A percentile compares a stretch with the other conserved stretches of the same genome.
Evolutionary conservation across 768 basidiomycete genomes (phyloP).

Genomic region (Tulasnella sp.): DNA sequence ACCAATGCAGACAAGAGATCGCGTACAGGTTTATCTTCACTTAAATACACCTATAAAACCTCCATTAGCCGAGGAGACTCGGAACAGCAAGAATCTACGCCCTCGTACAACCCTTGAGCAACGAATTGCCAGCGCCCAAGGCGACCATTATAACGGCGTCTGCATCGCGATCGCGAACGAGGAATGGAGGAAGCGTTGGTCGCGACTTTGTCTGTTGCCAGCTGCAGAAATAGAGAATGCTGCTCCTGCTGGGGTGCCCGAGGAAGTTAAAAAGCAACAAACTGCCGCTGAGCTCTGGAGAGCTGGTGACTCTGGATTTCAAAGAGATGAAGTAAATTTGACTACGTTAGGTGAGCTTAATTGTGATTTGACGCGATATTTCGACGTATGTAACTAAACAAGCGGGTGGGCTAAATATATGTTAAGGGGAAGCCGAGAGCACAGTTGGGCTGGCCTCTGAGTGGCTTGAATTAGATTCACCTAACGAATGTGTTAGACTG

Average conservation of each 20-base stretch:
- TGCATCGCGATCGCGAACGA: constrained; percentile 84
- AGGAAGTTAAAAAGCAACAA: constrained; percentile 40
- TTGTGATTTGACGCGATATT: no score
- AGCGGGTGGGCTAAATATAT: no score
- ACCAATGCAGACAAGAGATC: neutral
- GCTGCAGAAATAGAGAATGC: constrained; percentile 14
- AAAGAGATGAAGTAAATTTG: constrained; percentile 77
- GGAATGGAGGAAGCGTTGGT: constrained; percentile 82
- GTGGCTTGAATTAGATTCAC: constrained; percentile 90
- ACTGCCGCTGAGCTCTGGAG: constrained; percentile 80
- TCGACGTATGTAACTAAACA: neutral
- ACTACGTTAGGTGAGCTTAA: constrained; percentile 58
- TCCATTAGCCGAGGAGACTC: neutral
- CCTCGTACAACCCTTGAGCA: constrained; percentile 14
- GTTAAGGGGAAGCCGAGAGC: constrained; percentile 70
- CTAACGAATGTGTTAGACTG: constrained; percentile 88
- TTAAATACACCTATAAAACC: neutral
- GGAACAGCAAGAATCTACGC: constrained; percentile 13
- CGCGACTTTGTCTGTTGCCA: constrained; percentile 59
- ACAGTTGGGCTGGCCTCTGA: constrained; percentile 74
- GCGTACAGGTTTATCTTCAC: neutral
- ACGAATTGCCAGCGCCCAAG: constrained; percentile 1
- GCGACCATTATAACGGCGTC: constrained; percentile 61
- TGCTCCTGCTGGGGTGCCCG: constrained; percentile 20
- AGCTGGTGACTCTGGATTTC: constrained; percentile 57